Conservation (phyloP, 352 stramenopile genomes). For the Phytophthora pistaciae region DNA sequence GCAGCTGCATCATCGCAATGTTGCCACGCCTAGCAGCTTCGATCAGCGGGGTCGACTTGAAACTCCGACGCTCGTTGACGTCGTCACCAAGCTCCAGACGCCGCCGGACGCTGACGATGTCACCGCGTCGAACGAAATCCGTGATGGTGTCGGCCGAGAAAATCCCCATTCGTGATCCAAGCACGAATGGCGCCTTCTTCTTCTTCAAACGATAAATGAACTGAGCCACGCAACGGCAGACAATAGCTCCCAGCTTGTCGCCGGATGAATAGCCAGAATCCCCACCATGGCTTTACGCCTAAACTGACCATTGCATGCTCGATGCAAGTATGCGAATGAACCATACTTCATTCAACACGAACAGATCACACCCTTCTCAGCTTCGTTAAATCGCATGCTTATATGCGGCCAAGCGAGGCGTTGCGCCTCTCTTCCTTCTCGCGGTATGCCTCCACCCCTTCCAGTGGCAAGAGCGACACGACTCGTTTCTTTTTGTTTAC, state of each 20-base stretch:
- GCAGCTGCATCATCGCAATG: too few species aligned
- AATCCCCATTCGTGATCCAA: background rate
- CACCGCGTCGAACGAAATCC: slow-evolving; percentile 13
- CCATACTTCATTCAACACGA: background rate
- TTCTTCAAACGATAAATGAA: too few species aligned
- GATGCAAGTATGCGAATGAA: background rate
- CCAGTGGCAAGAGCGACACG: slow-evolving; percentile 43
- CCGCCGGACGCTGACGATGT: too few species aligned
- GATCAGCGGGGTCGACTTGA: too few species aligned
- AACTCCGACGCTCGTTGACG: too few species aligned
- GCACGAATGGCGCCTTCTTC: background rate
- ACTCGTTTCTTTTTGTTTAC: slow-evolving; percentile 60
- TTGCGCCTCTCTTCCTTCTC: slow-evolving; percentile 55
- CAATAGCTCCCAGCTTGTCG: too few species aligned
- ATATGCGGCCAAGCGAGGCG: slow-evolving; percentile 52
- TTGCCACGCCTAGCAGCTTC: too few species aligned
- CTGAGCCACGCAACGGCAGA: too few species aligned
- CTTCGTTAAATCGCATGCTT: background rate
- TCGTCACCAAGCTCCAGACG: too few species aligned
- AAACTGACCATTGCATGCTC: background rate
- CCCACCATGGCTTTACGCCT: background rate
- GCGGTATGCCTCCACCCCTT: slow-evolving; percentile 45
- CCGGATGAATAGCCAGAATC: too few species aligned
- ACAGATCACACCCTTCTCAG: background rate
- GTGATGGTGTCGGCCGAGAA: slow-evolving; percentile 6